Conservation (phyloP, 768 basidiomycete species). For the Leccinellum albellum region DNA sequence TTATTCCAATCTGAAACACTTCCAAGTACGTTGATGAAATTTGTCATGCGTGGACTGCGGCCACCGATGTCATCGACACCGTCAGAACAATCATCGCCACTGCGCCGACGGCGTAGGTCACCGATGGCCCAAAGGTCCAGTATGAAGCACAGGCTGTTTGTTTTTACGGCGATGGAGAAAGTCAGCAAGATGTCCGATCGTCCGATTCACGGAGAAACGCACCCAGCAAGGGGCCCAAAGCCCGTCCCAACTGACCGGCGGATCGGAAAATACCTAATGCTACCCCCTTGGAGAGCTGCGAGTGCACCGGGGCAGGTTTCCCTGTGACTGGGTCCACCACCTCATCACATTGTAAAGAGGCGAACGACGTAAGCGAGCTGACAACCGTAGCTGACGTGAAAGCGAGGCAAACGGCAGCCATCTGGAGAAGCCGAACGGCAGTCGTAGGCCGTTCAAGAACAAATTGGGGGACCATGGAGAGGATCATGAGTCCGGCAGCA, state of each 20-base stretch:
- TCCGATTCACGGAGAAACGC: slow-evolving; percentile 24
- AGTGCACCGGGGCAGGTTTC: slow-evolving; percentile 52
- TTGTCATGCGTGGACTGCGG: slow-evolving; percentile 9
- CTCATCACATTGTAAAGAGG: slow-evolving; percentile 88
- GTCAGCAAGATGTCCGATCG: slow-evolving; percentile 5
- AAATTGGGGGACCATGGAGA: slow-evolving; percentile 67
- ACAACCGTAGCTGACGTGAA: slow-evolving; percentile 97
- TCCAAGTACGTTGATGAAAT: background rate
- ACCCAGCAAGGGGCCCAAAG: slow-evolving; percentile 90
- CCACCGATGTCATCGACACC: slow-evolving; percentile 50
- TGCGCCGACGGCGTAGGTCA: slow-evolving; percentile 67
- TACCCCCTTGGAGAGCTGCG: slow-evolving; percentile 75
- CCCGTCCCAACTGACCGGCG: slow-evolving; percentile 91
- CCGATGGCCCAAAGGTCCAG: slow-evolving; percentile 82
- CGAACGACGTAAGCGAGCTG: slow-evolving; percentile 85
- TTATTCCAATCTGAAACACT: slow-evolving; percentile 5
- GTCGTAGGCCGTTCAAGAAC: slow-evolving; percentile 38
- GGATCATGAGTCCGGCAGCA: slow-evolving; percentile 61
- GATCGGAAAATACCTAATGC: slow-evolving; percentile 86
- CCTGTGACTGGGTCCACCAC: slow-evolving; percentile 53
- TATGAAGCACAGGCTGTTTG: slow-evolving; percentile 79
- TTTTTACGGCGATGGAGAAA: slow-evolving; percentile 34
- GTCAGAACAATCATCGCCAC: slow-evolving; percentile 62
- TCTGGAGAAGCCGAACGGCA: slow-evolving; percentile 54
- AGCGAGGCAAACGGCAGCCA: slow-evolving; percentile 80